These are phyloP conservation scores for Thelonectria blattea DNA, from an alignment of 2,329 filamentous ascomycete species.

Conservation along the genomic window DNA sequence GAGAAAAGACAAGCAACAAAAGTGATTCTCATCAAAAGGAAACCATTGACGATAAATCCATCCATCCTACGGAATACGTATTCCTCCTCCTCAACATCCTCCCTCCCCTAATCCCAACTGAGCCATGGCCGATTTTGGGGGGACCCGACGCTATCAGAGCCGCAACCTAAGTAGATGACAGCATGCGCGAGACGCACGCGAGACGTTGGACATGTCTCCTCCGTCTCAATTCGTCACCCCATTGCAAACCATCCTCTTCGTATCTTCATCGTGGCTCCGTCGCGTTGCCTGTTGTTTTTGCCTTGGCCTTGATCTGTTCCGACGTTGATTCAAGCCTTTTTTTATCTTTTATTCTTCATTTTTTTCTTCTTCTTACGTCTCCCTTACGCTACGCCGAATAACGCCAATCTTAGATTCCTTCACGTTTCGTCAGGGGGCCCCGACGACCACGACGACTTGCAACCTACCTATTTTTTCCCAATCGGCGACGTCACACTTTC, in stretches of 20 bases:
- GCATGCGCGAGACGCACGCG: slow-evolving; percentile 1
- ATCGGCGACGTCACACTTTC: slow-evolving; percentile 13
- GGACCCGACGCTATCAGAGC: slow-evolving; percentile 4
- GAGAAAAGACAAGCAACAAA: background rate
- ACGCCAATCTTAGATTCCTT: slow-evolving; percentile 12
- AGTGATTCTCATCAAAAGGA: background rate
- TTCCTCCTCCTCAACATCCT: too few relatives aligned
- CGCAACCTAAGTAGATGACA: slow-evolving; percentile 19
- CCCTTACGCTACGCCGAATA: background rate
- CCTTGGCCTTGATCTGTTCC: too few relatives aligned
- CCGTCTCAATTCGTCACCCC: background rate
- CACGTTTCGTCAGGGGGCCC: slow-evolving; percentile 15
- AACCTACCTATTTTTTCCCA: background rate
- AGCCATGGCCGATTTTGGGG: background rate
- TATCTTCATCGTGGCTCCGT: too few relatives aligned
- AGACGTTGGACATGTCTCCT: background rate
- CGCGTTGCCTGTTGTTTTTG: too few relatives aligned
- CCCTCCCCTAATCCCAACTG: background rate
- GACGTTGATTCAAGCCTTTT: too few relatives aligned
- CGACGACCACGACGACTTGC: background rate
- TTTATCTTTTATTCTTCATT: too few relatives aligned
- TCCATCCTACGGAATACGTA: too few relatives aligned
- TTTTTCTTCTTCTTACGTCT: background rate
- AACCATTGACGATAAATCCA: too few relatives aligned
- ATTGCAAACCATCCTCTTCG: background rate